Conservation (phyloP, 2,329 filamentous ascomycete genomes). For the Mariannaea sp. region DNA sequence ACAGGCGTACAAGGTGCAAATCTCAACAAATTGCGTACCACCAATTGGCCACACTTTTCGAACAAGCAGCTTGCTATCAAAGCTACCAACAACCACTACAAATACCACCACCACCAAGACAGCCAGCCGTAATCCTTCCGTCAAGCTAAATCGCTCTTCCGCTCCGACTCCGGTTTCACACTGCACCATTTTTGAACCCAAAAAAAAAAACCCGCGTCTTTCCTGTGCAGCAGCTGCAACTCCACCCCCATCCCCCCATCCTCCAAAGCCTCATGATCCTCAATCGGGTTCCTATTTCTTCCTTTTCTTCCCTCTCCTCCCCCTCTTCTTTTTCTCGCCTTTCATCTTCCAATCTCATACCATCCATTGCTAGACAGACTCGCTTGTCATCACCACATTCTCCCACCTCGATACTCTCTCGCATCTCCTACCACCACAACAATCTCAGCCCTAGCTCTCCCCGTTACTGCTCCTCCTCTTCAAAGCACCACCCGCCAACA, state of each 20-base stretch:
- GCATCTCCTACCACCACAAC: constrained; percentile 21
- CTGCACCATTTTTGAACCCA: too few species aligned
- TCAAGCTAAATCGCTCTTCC: constrained; percentile 7
- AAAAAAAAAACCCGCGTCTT: constrained; percentile 6
- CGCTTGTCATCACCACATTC: background rate
- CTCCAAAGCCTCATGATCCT: constrained; percentile 28
- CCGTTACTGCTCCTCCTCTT: constrained; percentile 9
- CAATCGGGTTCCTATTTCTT: constrained; percentile 29
- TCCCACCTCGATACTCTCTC: background rate
- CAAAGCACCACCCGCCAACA: constrained; percentile 7
- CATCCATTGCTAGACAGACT: background rate
- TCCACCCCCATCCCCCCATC: constrained; percentile 5
- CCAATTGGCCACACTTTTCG: constrained; percentile 5
- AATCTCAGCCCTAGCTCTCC: constrained; percentile 15
- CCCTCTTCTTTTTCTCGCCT: constrained; percentile 7
- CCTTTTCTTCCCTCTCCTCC: constrained; percentile 17
- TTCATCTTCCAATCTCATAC: background rate
- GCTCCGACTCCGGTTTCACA: background rate
- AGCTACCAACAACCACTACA: background rate
- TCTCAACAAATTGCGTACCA: constrained; percentile 22
- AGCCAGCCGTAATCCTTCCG: background rate
- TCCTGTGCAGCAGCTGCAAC: constrained; percentile 1
- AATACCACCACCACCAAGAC: background rate
- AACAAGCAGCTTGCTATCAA: background rate
- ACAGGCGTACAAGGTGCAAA: constrained; percentile 18